A percentile compares a stretch with the other conserved stretches of the same genome.
Conservation (phyloP, 129 eudicot species). For the Artemisia tridentata region DNA sequence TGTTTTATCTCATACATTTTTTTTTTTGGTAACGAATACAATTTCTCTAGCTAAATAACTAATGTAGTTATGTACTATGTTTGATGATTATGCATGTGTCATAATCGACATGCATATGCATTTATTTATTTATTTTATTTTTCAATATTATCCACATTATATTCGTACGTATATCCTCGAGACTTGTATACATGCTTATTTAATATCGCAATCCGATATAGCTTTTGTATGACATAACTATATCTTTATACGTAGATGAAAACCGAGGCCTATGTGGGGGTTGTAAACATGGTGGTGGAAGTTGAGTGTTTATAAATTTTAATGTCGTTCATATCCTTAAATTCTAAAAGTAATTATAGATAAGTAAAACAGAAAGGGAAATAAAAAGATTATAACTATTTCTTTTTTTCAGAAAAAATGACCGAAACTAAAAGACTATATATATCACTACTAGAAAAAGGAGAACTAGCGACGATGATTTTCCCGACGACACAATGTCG, state of each 20-base stretch:
- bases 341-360: not conserved
- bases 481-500: too few species aligned
- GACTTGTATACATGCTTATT: slow-evolving; percentile 9
- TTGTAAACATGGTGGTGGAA: slow-evolving; percentile 31
- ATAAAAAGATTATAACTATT: too few species aligned
- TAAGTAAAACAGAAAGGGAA: too few species aligned
- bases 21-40: too few species aligned
- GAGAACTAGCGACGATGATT: too few species aligned
- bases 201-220: slow-evolving; percentile 11
- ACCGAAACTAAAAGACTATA: too few species aligned
- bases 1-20: not conserved
- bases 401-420: too few species aligned
- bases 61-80: too few species aligned
- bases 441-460: too few species aligned
- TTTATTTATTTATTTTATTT: too few species aligned
- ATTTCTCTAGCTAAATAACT: too few species aligned
- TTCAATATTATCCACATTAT: slow-evolving; percentile 19
- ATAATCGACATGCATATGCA: not conserved
- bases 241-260: slow-evolving; percentile 23
- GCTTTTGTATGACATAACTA: slow-evolving; percentile 21
- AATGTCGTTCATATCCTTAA: slow-evolving; percentile 26
- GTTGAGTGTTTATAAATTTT: slow-evolving; percentile 29
- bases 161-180: slow-evolving; percentile 21
- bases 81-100: not conserved
- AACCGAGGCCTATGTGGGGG: slow-evolving; percentile 19